A percentile compares a stretch with the other conserved stretches of the same genome.
phyloP scores from a whole-genome alignment of 352 stramenopile genomes.

The Peronospora destructor region DNA sequence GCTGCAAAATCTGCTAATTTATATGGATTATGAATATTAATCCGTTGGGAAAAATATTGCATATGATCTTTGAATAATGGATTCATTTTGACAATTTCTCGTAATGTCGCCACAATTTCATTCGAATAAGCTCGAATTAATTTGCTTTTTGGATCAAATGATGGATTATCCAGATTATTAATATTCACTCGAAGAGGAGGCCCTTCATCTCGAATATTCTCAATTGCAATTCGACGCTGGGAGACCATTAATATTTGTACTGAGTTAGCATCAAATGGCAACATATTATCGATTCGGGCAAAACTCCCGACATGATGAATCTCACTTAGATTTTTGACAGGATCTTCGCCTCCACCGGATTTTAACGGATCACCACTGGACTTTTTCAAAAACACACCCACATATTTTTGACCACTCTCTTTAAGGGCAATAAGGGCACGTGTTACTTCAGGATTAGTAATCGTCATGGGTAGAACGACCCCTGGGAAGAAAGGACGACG shows the following conservation, averaged over 20 bases:
- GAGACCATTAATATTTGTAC: slow-evolving; percentile 86
- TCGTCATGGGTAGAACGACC: slow-evolving; percentile 79
- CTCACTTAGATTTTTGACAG: slow-evolving; percentile 89
- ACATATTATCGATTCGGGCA: slow-evolving; percentile 91
- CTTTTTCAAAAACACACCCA: slow-evolving; percentile 93
- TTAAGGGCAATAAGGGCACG: slow-evolving; percentile 85
- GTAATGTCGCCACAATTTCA: slow-evolving; percentile 95
- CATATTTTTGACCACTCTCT: slow-evolving; percentile 84
- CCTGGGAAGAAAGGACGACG: slow-evolving; percentile 78
- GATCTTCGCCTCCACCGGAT: slow-evolving; percentile 52
- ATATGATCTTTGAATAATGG: slow-evolving; percentile 97
- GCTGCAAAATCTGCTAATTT: slow-evolving; percentile 97
- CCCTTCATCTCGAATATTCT: slow-evolving; percentile 57
- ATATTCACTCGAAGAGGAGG: slow-evolving; percentile 63
- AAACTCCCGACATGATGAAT: slow-evolving; percentile 95
- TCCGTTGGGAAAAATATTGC: slow-evolving; percentile 92
- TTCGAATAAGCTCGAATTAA: slow-evolving; percentile 95
- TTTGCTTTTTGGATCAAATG: slow-evolving; percentile 72
- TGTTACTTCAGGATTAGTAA: slow-evolving; percentile 80
- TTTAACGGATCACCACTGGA: slow-evolving; percentile 29
- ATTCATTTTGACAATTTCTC: slow-evolving; percentile 96
- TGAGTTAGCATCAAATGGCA: slow-evolving; percentile 65
- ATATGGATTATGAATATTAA: slow-evolving; percentile 95
- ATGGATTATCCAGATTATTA: slow-evolving; percentile 61
- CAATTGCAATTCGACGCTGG: slow-evolving; percentile 80